Base-by-base conservation (phyloP, 192 early-diverging fungal species). In the Chytriomyces sp. region DNA sequence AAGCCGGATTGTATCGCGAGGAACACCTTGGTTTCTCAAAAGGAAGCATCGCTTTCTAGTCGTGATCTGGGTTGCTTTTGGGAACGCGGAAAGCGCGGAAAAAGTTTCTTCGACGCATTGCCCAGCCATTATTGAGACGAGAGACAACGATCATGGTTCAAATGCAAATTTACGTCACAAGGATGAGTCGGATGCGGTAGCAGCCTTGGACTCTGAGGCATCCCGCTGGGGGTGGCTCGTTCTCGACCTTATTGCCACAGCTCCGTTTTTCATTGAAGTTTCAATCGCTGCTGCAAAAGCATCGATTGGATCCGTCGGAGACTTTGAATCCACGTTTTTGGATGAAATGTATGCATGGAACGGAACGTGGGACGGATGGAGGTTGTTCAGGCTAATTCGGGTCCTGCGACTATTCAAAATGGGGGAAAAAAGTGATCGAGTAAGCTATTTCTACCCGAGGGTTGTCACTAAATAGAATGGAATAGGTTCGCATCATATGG, bases 391-490 rank as follows among this genome's bases (percentile, higher is more conserved):
- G n/a, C 39, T 74, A 12, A 28, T 67, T 22, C 52, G 72, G 25
- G 33, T 74, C 14, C 39, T 74, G 25, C 61, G 66, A 28, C 54
- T 74, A 25, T 74, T 74, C 22, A 74, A 74, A 33, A 33, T 74
- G 22, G 64, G 34, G 28, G 38, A 74, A 68, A 74, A 74, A 26
- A 32, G 53, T 19, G 49, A 64, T 12, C 26, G 39, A 26, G 12
- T 74, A 34, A 68, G 57, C 30, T 30, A 3, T 19, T 44, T 0
- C n/a, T 14, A 49, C 44, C n/a, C n/a, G 10, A 17, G 10, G 10
- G 0, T 49, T 49, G 41, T 49, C 41, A 49, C n/a, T 0, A 49
- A 49, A 49, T 17, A 0, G 8, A 30, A 0, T 19, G 37, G 19
- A 0, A 36, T 28, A 62, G 66, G 26, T 53, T 4, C 66, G 66